Evolutionary conservation across 1,284 basidiomycete species (phyloP), one percentile per base, ranked within the genome.

Genomic region (Trichosporon ovoides): DNA sequence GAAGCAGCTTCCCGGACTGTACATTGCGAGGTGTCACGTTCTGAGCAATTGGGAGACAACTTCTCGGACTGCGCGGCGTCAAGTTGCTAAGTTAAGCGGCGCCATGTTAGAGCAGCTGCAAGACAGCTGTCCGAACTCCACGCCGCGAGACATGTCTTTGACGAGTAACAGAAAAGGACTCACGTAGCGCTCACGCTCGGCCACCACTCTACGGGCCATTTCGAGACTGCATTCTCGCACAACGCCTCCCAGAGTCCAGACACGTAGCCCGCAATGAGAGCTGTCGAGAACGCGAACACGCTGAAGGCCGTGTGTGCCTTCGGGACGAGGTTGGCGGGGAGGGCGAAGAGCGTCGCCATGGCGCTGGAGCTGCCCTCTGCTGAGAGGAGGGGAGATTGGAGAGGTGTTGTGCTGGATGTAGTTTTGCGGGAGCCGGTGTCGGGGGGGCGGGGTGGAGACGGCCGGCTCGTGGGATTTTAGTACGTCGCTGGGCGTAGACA

Each of bases 181-280:
- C 72, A 90, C 87, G 91, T 91, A 10, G 92, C 90, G 28, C 91
- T 94, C 4, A 96, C 92, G 3, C 89, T 91, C 6, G 91, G 92
- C 69, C 89, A 92, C 88, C 88, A 95, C 73, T 95, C 92, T 38
- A 92, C 78, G 0, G 92, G 92, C 72, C 88, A 95, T 19, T 84
- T 68, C 34, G 76, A 68, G 0, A 95, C 83, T 13, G 83, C 84
- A 71, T 96, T 96, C 80, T 90, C 91, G 55, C 94, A 91, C 35
- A 97, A 86, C 71, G 88, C 88, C 68, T 85, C 83, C 79, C 88
- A 96, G 70, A 95, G 88, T 12, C 90, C 81, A 3, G 81, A 53
- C 1, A 59, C 72, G 62, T 83, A 84, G 0, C 86, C 91, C 18
- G 91, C 67, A 14, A 81, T 58, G 34, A 97, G 81, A 1, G 92